Base-by-base conservation (phyloP, 495 filamentous ascomycete species). In the Aspergillus taichungensis region DNA sequence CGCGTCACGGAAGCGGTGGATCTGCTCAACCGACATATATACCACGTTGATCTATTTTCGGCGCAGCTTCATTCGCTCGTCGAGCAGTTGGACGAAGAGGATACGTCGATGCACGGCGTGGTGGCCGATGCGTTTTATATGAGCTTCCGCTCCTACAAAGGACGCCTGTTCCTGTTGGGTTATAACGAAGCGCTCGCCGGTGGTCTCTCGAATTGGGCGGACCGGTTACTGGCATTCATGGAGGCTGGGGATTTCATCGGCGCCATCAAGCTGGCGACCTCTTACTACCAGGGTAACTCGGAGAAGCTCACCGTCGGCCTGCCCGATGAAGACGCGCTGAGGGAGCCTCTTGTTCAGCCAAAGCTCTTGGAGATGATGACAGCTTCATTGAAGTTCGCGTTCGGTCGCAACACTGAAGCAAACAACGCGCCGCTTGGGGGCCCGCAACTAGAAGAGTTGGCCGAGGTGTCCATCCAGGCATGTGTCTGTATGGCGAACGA, bases 111-210 rank as follows among this genome's bases (percentile, higher is more conserved):
- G 83, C 92, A 96, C 64, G 89, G 90, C 2, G 88, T 95, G 13
- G 87, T 98, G 36, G 91, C 91, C 10, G 94, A 98, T 70, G 92
- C 94, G 11, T 98, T 95, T 53, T 86, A 92, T 57, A 95, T 95
- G 83, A 96, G 94, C 60, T 90, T 97, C 62, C 87, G 86, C 49
- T 78, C 87, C 5, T 96, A 96, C 63, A 98, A 97, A 63, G 89
- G 94, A 11, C 80, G 92, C 9, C 70, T 95, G 35, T 98, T 97
- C 57, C 69, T 97, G 9, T 71, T 98, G 13, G 91, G 91, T 34
- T 87, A 86, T 68, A 88, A 85, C 59, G 92, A 97, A 55, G 65
- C 95, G 7, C 84, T 87, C 3, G 81, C 97, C 38, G 92, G 92
- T 13, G 84, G 81, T 30, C 66, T 98, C 37, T 96, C 94, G 9